phyloP scores from a whole-genome alignment of 306 rosid species.

The Lupinus albus region DNA sequence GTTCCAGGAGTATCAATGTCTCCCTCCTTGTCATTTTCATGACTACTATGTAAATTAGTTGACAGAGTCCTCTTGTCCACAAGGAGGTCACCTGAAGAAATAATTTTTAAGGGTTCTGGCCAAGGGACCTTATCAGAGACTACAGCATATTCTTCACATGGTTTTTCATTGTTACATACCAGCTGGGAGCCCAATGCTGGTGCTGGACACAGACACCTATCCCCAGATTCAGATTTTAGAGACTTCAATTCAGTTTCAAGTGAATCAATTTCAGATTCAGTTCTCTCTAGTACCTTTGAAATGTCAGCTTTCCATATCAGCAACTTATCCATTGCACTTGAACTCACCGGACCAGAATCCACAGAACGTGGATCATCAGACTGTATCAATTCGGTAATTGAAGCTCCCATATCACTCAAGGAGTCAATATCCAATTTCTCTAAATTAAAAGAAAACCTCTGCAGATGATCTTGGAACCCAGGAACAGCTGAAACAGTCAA shows the following conservation, averaged over 20 bases:
- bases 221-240: conserved; percentile 56
- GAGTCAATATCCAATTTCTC: conserved; percentile 67
- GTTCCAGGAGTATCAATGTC: conserved; percentile 93
- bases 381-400: conserved; percentile 63
- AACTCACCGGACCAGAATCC: conserved; percentile 57
- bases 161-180: conserved; percentile 43
- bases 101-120: conserved; percentile 56
- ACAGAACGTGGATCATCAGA: conserved; percentile 63
- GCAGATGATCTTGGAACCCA: conserved; percentile 52
- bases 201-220: conserved; percentile 47
- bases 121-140: conserved; percentile 46
- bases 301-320: conserved; percentile 82
- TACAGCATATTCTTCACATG: conserved; percentile 48
- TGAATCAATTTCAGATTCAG: conserved; percentile 86
- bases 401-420: conserved; percentile 57
- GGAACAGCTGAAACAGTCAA: conserved; percentile 58
- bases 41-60: conserved; percentile 44
- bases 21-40: conserved; percentile 57
- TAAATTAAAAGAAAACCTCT: conserved; percentile 59
- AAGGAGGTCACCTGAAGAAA: conserved; percentile 49
- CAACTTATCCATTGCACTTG: conserved; percentile 70
- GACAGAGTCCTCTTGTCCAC: conserved; percentile 52
- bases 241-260: conserved; percentile 80
- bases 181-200: conserved; percentile 55
- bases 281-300: conserved; percentile 82